phyloP scores from a whole-genome alignment of 352 stramenopile genomes.

The Phytophthora pini region DNA sequence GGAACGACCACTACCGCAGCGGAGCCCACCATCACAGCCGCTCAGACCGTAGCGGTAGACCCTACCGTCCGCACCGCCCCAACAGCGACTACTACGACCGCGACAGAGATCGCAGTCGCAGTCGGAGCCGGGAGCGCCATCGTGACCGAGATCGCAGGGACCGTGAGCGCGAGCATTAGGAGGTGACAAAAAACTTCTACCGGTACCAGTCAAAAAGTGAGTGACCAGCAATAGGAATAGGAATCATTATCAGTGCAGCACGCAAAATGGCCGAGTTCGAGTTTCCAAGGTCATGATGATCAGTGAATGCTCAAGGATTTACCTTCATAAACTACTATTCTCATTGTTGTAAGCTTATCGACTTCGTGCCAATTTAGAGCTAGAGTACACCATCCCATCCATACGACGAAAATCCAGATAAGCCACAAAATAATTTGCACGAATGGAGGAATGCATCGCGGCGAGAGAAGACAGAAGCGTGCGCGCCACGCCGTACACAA shows the following conservation, averaged over 20 bases:
- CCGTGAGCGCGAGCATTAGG: conserved; percentile 29
- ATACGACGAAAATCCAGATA: conserved; percentile 11
- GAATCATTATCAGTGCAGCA: conserved; percentile 13
- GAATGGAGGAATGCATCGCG: conserved; percentile 6
- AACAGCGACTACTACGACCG: conserved; percentile 50
- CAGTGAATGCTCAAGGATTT: too few species aligned
- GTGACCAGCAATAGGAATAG: conserved; percentile 2
- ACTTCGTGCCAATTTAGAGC: background rate
- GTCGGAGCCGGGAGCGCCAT: conserved; percentile 39
- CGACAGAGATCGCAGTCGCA: conserved; percentile 42
- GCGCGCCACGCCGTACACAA: conserved; percentile 21
- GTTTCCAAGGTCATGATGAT: background rate
- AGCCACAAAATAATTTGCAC: background rate
- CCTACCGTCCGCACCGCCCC: conserved; percentile 39
- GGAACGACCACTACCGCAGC: conserved; percentile 40
- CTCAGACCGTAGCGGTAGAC: conserved; percentile 31
- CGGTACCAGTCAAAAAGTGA: background rate
- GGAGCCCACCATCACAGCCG: conserved; percentile 34
- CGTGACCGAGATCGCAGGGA: conserved; percentile 38
- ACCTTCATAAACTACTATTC: too few species aligned
- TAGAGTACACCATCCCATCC: background rate
- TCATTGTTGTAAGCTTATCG: too few species aligned
- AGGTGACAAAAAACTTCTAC: background rate
- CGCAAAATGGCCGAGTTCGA: too few species aligned
- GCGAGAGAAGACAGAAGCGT: background rate